Evolutionary conservation across 2,329 filamentous ascomycete genomes (phyloP), one percentile per base, ranked within the genome.

Genomic region (Hymenoscyphus scutula): DNA sequence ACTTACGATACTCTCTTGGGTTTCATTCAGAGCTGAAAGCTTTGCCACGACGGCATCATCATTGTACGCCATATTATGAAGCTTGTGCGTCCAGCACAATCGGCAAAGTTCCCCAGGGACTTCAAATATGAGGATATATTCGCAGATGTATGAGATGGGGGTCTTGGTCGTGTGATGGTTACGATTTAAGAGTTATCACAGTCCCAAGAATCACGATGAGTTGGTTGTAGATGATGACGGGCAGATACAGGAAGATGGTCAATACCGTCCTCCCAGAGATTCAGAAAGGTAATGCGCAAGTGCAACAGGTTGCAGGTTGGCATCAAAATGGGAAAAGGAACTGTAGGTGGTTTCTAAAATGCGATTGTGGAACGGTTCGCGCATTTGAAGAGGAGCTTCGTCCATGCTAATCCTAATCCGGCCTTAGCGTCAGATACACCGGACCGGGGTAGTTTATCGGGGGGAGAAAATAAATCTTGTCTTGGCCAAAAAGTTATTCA

Each of bases 31-130:
- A 51, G 92, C 91, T 34, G 93, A 96, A 60, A 99, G 88, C 80
- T 97, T 97, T 60, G 94, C 92, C 76, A 93, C 87, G 61, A 99
- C 92, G 55, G 92, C 91, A 79, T 99, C 95, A 77, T 98, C 93
- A 69, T 90, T 95, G 79, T 97, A 98, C 54, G 95, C 89, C 94
- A 99, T 97, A 25, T 13, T 48, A 45, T n/a, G 15, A 17, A 6
- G 27, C 23, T 25, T 25, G 8, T 1, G 19, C 5, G 45, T 3
- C 7, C 19, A 25, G n/a, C 4, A 1, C 41, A 3, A 2, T 23
- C 2, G 19, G 8, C 2, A 15, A 23, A 7, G 7, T 32, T 8
- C 10, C 7, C 10, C 30, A 8, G 30, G 30, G 30, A 32, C 19
- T 48, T 48, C 19, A 25, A 23, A 48, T 13, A 23, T 19, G 11